Conservation (phyloP, 441 rosid genomes). For the Aquilaria agallochum region DNA sequence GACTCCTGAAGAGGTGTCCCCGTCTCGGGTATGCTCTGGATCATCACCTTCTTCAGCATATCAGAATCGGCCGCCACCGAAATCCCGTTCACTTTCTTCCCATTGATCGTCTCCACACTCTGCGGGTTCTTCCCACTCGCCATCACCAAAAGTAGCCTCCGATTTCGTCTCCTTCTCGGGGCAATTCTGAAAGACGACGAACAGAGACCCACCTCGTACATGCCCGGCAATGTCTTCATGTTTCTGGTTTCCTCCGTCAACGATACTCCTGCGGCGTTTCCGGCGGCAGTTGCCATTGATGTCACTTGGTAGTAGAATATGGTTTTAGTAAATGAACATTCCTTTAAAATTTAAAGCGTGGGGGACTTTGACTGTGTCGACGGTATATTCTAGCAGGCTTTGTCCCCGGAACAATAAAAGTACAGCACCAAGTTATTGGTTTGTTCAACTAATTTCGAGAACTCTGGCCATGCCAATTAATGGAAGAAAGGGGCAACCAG, state of each 20-base stretch:
- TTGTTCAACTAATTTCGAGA: too few relatives aligned
- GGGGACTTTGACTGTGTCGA: too few relatives aligned
- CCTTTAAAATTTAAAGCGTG: too few relatives aligned
- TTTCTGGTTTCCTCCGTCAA: not conserved
- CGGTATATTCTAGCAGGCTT: too few relatives aligned
- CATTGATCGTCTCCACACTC: constrained; percentile 18
- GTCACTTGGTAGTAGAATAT: constrained; percentile 1
- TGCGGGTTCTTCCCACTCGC: constrained; percentile 16
- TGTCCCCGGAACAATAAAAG: too few relatives aligned
- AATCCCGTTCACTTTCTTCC: constrained; percentile 33
- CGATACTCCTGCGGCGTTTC: constrained; percentile 4
- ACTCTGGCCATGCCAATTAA: too few relatives aligned
- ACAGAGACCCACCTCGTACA: constrained; percentile 15
- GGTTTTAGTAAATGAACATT: too few relatives aligned
- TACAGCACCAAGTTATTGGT: too few relatives aligned
- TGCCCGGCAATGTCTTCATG: constrained; percentile 1
- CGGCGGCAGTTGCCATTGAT: constrained; percentile 14
- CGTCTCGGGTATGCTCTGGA: constrained; percentile 7
- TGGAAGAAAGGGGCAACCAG: too few relatives aligned
- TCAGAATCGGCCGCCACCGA: constrained; percentile 10
- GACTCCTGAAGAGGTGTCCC: constrained; percentile 18
- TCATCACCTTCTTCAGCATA: constrained; percentile 5
- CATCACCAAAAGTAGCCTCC: constrained; percentile 2
- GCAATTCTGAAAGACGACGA: not conserved
- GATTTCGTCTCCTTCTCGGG: constrained; percentile 2